These are phyloP conservation scores for Amaranthus cruentus DNA, from an alignment of 148 eudicot genomes.

Conservation along the genomic window DNA sequence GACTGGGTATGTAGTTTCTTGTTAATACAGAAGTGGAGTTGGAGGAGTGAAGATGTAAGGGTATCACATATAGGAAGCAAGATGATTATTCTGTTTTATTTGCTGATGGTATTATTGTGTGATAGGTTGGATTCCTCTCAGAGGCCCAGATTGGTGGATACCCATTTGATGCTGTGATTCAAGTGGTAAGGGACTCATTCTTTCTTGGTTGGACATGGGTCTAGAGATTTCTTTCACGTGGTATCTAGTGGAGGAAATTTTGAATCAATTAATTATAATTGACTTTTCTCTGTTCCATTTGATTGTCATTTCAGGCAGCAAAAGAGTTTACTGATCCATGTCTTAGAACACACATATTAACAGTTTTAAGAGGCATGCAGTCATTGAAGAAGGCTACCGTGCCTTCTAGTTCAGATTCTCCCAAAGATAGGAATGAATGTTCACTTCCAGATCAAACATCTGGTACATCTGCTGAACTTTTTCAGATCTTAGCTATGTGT, in stretches of 20 bases:
- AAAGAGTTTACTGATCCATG: constrained; percentile 79
- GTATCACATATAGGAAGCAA: neutral
- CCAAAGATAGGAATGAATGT: constrained; percentile 35
- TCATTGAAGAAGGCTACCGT: constrained; percentile 47
- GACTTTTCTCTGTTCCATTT: constrained; percentile 6
- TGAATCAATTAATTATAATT: neutral
- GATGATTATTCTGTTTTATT: constrained; percentile 4
- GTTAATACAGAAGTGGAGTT: neutral
- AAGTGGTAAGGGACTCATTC: constrained; percentile 52
- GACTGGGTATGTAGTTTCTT: constrained; percentile 73
- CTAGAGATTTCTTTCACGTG: constrained; percentile 2
- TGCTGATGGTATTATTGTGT: constrained; percentile 17
- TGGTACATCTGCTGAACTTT: constrained; percentile 62
- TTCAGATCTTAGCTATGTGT: constrained; percentile 77
- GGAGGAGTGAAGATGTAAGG: neutral
- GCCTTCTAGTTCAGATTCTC: constrained; percentile 36
- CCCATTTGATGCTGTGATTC: constrained; percentile 61
- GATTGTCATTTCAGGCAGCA: constrained; percentile 55
- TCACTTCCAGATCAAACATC: constrained; percentile 34
- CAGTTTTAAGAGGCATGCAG: constrained; percentile 82
- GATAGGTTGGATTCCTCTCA: constrained; percentile 81
- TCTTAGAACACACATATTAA: constrained; percentile 68
- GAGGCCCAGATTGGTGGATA: constrained; percentile 94
- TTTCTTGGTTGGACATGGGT: constrained; percentile 12
- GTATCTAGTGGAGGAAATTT: neutral